Conservation (phyloP, 805 yeast species). For the Sugiyamaella chiloensis region DNA sequence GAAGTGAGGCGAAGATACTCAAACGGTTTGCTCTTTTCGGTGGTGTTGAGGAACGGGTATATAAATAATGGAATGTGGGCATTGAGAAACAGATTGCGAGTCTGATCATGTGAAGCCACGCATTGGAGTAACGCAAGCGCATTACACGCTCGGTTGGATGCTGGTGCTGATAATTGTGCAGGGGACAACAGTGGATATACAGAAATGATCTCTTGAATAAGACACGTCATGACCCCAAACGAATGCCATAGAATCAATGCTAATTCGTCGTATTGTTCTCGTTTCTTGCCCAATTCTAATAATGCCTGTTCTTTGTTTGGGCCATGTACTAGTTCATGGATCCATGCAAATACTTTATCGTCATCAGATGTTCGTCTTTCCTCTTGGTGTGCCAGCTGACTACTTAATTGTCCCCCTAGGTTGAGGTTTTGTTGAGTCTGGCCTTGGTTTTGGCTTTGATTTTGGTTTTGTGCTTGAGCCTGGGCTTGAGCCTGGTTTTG, state of each 20-base stretch:
- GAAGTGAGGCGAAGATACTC: slow-evolving; percentile 91
- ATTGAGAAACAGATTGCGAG: slow-evolving; percentile 75
- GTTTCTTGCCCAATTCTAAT: slow-evolving; percentile 84
- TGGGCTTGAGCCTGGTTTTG: slow-evolving; percentile 7
- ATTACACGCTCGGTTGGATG: slow-evolving; percentile 90
- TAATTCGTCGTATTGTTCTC: slow-evolving; percentile 91
- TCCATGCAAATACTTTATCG: slow-evolving; percentile 85
- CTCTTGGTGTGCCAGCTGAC: slow-evolving; percentile 8
- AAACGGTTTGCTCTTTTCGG: slow-evolving; percentile 86
- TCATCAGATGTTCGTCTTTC: slow-evolving; percentile 45
- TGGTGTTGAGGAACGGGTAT: slow-evolving; percentile 91
- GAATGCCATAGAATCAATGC: slow-evolving; percentile 94
- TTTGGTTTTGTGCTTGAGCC: slow-evolving; percentile 5
- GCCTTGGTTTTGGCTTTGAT: no score
- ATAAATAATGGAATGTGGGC: slow-evolving; percentile 91
- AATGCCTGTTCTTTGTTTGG: slow-evolving; percentile 91
- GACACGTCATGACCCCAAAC: slow-evolving; percentile 91
- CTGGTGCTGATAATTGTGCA: slow-evolving; percentile 77
- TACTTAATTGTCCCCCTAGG: background rate
- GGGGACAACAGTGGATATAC: slow-evolving; percentile 90
- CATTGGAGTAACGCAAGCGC: slow-evolving; percentile 93
- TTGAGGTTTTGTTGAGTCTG: slow-evolving; percentile 10
- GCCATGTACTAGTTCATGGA: slow-evolving; percentile 83
- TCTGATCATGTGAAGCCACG: slow-evolving; percentile 92
- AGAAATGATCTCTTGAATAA: slow-evolving; percentile 82